These are phyloP conservation scores for Setaria viridis DNA, from an alignment of 202 grass and related monocot genomes.

Conservation along the genomic window DNA sequence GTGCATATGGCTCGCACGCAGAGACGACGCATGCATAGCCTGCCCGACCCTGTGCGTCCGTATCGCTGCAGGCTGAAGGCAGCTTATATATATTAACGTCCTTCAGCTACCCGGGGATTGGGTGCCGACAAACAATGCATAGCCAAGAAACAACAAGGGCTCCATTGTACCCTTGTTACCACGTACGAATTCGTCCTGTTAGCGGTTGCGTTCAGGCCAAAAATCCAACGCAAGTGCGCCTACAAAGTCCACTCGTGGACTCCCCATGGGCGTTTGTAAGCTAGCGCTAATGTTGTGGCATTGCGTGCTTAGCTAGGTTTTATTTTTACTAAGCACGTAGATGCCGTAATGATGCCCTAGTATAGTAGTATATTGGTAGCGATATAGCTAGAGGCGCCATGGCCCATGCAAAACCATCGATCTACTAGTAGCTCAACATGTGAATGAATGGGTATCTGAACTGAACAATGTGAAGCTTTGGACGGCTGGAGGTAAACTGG, in stretches of 20 bases:
- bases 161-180: not conserved
- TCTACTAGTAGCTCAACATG: not conserved
- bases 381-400: not conserved
- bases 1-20: not conserved
- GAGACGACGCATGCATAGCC: not conserved
- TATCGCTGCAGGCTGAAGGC: slow-evolving; percentile 23
- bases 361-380: too few species aligned
- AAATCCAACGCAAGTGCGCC: slow-evolving; percentile 25
- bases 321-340: slow-evolving; percentile 17
- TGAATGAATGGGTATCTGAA: not conserved
- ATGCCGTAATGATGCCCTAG: slow-evolving; percentile 19
- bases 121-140: slow-evolving; percentile 31
- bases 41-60: not conserved
- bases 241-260: slow-evolving; percentile 27
- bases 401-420: slow-evolving; percentile 1
- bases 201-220: not conserved
- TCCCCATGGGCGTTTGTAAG: slow-evolving; percentile 20
- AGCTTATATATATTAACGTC: not conserved
- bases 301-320: not conserved
- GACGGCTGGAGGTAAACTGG: slow-evolving; percentile 21
- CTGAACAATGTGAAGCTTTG: slow-evolving; percentile 18
- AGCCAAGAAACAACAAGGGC: slow-evolving; percentile 38
- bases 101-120: not conserved
- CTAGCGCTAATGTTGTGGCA: not conserved
- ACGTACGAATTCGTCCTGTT: slow-evolving; percentile 14